These are phyloP conservation scores for Pseudogymnoascus pannorum DNA, from an alignment of 2,329 filamentous ascomycete genomes.

Conservation along the genomic window DNA sequence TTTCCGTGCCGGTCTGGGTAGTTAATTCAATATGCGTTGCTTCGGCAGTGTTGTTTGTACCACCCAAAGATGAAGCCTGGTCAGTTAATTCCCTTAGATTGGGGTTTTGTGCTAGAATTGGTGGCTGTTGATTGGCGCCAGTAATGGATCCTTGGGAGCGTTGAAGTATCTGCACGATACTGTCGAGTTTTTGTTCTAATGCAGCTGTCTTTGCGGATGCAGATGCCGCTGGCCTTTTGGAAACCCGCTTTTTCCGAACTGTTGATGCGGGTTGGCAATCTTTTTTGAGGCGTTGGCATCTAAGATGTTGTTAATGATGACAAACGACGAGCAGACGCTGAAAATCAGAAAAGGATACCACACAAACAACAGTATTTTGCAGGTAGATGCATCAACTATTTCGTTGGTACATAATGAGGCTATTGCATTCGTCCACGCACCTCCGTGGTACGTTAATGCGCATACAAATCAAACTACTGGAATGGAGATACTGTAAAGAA, in stretches of 20 bases:
- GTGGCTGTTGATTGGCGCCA: not conserved
- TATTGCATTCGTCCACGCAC: not conserved
- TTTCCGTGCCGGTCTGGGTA: too few species aligned
- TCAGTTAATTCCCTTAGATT: not conserved
- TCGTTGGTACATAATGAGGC: not conserved
- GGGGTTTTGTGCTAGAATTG: not conserved
- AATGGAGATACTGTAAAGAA: not conserved
- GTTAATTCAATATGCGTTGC: not conserved
- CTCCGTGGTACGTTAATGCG: not conserved
- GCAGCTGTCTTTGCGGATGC: conserved; percentile 14
- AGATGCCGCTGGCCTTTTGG: conserved; percentile 12
- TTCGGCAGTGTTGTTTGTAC: not conserved
- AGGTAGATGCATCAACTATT: not conserved
- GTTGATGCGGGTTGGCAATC: conserved; percentile 13
- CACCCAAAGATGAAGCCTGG: not conserved
- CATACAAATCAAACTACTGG: not conserved
- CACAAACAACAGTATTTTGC: not conserved
- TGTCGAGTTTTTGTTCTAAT: conserved; percentile 17
- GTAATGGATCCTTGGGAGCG: conserved; percentile 9
- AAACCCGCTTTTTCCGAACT: conserved; percentile 11
- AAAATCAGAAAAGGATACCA: not conserved
- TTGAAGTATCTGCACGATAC: conserved; percentile 16
- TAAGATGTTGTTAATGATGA: conserved; percentile 1
- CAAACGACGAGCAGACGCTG: not conserved
- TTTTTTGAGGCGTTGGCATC: conserved; percentile 16